Base-by-base conservation (phyloP, 805 yeast genomes). In the Starmerella floricola region DNA sequence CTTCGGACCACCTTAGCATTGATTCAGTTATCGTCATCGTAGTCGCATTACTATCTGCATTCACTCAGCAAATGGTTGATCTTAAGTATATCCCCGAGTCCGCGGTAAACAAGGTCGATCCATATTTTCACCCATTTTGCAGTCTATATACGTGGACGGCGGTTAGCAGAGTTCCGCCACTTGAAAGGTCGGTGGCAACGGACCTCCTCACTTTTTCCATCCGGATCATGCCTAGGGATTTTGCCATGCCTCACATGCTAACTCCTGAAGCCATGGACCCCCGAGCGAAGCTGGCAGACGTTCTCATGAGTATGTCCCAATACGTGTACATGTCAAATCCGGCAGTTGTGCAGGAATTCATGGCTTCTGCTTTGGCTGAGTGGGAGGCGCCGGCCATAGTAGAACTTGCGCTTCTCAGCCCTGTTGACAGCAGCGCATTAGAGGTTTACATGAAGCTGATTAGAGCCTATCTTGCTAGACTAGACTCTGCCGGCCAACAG, bases 41-140 rank as follows among this genome's bases (percentile, higher is more conserved):
- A 15, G 48, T 41, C n/a, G 38, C 47, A 13, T 21, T 45, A 4
- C 31, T 33, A 8, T 35, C 47, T 11, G 35, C 37, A 8, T 37
- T 41, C 21, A 34, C 45, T 6, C 38, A 45, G 32, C 20, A 30
- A 6, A 16, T 45, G 26, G 30, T 42, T 6, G 24, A 31, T 4
- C 24, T 35, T n/a, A 33, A 30, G 27, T 6, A 3, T 4, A 27
- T 38, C 16, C 20, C 31, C 18, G 31, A 12, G 18, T 18, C 34
- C 34, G 18, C 34, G 16, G 12, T 31, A 11, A 13, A 15, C 33
- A 8, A 8, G 26, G 27, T 11, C 10, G n/a, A 17, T 6, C 24
- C 32, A n/a, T 5, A 26, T 13, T 24, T 26, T 19, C 36, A 26
- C 11, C 38, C 40, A 2, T 11, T 42, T 13, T 15, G 26, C 20